Evolutionary conservation across 257 asterid species (phyloP), one percentile per base, ranked within the genome.

Genomic region (Prunella vulgaris): DNA sequence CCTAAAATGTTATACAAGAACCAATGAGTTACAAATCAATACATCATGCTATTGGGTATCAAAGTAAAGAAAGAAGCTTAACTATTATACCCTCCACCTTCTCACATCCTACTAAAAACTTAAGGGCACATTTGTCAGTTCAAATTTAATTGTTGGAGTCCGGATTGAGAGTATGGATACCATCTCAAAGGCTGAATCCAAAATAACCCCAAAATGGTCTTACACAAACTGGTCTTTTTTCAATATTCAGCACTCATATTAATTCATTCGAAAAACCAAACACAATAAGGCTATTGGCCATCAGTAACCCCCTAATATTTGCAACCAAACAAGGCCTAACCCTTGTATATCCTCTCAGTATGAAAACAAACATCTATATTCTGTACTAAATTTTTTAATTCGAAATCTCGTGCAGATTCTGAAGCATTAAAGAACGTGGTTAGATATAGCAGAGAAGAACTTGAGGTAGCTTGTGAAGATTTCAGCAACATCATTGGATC

Each of bases 381-480:
- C 49, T 10, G 20, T 62, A 18, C 30, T 33, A 21, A 42, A 18
- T 15, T 46, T 13, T 46, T 30, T 25, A 10, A 66, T 14, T 49
- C 0, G 37, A 64, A 37, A 64, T 27, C 44, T 42, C 51, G 9
- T 78, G 58, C 84, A 91, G 99, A 94, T 85, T 72, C 96, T 7
- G 93, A 85, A 58, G 76, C 84, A 68, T 72, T 94, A 79, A 91
- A 85, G 79, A 81, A 88, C 58, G 92, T 89, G 6, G 60, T 54
- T 64, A 82, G 80, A 75, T 87, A 84, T 81, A 88, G 83, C 84
- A 71, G 96, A 76, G 93, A 85, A 79, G 99, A 91, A 72, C 97
- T 94, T 2, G 98, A 91, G 80, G 79, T 85, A 32, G 99, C 99
- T 37, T 94, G 99, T 72, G 99, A 94, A 86, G 99, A 91, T 83